Conservation (phyloP, 306 rosid species). For the Rosa rugosa region DNA sequence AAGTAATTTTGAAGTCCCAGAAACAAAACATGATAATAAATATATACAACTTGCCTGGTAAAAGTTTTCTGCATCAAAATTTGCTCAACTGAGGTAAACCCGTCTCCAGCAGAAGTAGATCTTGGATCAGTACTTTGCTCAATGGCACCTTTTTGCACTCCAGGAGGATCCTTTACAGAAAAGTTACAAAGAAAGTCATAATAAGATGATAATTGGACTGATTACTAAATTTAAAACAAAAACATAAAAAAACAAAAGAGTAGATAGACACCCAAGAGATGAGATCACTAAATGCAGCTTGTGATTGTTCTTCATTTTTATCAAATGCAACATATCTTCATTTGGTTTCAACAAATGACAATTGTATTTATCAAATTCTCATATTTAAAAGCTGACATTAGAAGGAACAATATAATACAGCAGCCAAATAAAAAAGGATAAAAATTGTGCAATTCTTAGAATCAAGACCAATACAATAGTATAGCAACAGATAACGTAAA, state of each 20-base stretch:
- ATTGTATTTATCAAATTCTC: too few species aligned
- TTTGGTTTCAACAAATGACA: too few species aligned
- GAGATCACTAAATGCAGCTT: not conserved
- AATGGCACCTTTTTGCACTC: slow-evolving; percentile 36
- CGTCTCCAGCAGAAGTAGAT: slow-evolving; percentile 41
- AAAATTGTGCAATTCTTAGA: too few species aligned
- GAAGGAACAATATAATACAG: too few species aligned
- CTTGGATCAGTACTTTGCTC: slow-evolving; percentile 37
- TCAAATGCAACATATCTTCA: not conserved
- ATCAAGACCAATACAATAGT: too few species aligned
- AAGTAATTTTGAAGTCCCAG: not conserved
- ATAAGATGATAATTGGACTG: slow-evolving; percentile 7
- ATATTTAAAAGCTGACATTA: too few species aligned
- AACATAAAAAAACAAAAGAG: not conserved
- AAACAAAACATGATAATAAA: not conserved
- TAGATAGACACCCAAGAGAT: not conserved
- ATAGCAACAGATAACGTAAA: too few species aligned
- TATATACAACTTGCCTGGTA: slow-evolving; percentile 50
- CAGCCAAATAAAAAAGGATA: too few species aligned
- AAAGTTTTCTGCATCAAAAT: slow-evolving; percentile 83
- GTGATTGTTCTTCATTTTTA: too few species aligned
- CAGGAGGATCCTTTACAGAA: slow-evolving; percentile 42
- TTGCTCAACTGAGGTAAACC: slow-evolving; percentile 70
- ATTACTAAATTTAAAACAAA: not conserved
- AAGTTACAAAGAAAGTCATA: slow-evolving; percentile 24